phyloP scores from a whole-genome alignment of 129 eudicot genomes.

The Flaveria ramosissima region DNA sequence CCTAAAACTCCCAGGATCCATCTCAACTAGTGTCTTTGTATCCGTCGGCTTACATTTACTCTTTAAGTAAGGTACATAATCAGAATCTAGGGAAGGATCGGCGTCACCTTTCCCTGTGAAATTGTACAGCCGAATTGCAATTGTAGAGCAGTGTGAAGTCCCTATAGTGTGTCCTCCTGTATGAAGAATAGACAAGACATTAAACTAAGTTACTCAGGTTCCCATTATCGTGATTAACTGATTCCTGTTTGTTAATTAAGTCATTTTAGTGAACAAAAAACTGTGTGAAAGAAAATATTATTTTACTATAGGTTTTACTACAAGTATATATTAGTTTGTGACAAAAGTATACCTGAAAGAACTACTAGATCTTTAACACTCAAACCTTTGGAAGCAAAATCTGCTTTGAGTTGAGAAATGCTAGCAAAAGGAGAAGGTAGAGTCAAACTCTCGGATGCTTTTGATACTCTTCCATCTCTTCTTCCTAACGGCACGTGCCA shows the following conservation, averaged over 20 bases:
- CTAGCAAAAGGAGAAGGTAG: conserved; percentile 48
- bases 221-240: background rate
- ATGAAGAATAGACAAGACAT: background rate
- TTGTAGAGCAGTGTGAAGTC: conserved; percentile 52
- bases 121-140: conserved; percentile 59
- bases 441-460: conserved; percentile 31
- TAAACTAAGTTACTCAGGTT: background rate
- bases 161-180: conserved; percentile 78
- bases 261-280: no score
- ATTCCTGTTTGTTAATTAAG: no score
- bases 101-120: conserved; percentile 64
- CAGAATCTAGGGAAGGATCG: conserved; percentile 59
- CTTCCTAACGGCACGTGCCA: conserved; percentile 69
- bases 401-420: conserved; percentile 39
- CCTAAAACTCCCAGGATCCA: conserved; percentile 64
- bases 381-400: conserved; percentile 52
- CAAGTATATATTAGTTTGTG: background rate
- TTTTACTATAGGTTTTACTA: no score
- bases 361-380: conserved; percentile 58
- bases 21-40: conserved; percentile 42
- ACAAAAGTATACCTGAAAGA: conserved; percentile 46
- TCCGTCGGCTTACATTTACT: conserved; percentile 44
- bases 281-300: no score
- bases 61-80: conserved; percentile 44
- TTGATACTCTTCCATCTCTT: conserved; percentile 68